These are phyloP conservation scores for Sphagnum contortum DNA, from an alignment of 225 moss, liverwort and hornwort genomes.

Conservation along the genomic window DNA sequence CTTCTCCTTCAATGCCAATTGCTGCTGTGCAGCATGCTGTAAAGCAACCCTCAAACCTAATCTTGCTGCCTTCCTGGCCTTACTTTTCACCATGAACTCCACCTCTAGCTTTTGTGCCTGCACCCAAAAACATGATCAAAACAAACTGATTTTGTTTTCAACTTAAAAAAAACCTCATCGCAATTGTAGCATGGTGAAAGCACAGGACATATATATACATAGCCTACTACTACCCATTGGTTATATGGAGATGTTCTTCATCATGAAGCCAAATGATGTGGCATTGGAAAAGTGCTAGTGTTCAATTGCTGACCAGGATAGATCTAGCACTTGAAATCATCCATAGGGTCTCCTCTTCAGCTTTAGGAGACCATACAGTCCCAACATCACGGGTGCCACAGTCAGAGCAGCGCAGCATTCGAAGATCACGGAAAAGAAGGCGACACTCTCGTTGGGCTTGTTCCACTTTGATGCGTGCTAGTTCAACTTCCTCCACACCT, in stretches of 20 bases:
- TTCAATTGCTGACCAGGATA: constrained; percentile 35
- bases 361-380: constrained; percentile 21
- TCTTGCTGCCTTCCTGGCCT: constrained; percentile 45
- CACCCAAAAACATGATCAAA: constrained; percentile 3
- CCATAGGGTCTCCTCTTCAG: constrained; percentile 35
- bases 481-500: constrained; percentile 93
- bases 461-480: constrained; percentile 86
- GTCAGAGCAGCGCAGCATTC: constrained; percentile 28
- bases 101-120: constrained; percentile 61
- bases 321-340: constrained; percentile 41
- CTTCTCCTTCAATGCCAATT: constrained; percentile 91
- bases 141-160: not conserved
- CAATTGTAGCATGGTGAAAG: too few species aligned
- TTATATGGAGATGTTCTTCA: too few species aligned
- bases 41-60: constrained; percentile 60
- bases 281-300: not conserved
- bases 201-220: too few species aligned
- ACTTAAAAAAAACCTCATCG: not conserved
- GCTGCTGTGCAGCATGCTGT: constrained; percentile 83
- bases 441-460: constrained; percentile 82
- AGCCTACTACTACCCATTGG: too few species aligned
- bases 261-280: too few species aligned
- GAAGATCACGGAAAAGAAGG: constrained; percentile 59
- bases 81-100: constrained; percentile 42
- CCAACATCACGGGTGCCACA: constrained; percentile 15